Conservation (phyloP, 2,329 filamentous ascomycete species). For the Colletotrichum echinochloae region DNA sequence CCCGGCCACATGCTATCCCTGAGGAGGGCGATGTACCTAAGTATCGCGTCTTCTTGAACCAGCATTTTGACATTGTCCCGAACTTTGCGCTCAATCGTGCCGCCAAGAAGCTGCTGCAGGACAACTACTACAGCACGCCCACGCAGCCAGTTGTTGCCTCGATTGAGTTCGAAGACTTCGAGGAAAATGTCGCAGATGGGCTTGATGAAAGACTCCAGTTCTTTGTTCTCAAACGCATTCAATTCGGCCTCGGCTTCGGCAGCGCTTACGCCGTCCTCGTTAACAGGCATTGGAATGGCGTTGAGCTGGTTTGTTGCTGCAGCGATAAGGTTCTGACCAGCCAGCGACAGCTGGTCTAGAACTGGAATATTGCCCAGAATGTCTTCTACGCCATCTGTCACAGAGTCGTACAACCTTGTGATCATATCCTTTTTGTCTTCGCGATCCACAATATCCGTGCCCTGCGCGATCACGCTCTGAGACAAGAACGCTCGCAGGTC, state of each 20-base stretch:
- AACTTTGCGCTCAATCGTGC: slow-evolving; percentile 95
- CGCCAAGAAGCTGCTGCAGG: slow-evolving; percentile 92
- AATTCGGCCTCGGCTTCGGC: slow-evolving; percentile 94
- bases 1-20: slow-evolving; percentile 85
- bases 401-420: slow-evolving; percentile 93
- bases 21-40: slow-evolving; percentile 80
- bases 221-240: slow-evolving; percentile 89
- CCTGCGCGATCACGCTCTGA: slow-evolving; percentile 80
- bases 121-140: slow-evolving; percentile 96
- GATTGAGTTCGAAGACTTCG: slow-evolving; percentile 93
- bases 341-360: slow-evolving; percentile 91
- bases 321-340: slow-evolving; percentile 90
- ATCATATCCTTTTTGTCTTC: slow-evolving; percentile 88
- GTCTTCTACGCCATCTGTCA: slow-evolving; percentile 98
- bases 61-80: slow-evolving; percentile 83
- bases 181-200: slow-evolving; percentile 98
- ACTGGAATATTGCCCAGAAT: slow-evolving; percentile 96
- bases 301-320: slow-evolving; percentile 76
- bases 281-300: slow-evolving; percentile 63
- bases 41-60: slow-evolving; percentile 81
- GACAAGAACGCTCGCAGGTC: slow-evolving; percentile 94
- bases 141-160: slow-evolving; percentile 96
- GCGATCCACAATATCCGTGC: slow-evolving; percentile 66
- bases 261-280: slow-evolving; percentile 63
- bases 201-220: slow-evolving; percentile 95